Base-by-base conservation (phyloP, 345 rosid genomes). In the Kandelia obovata region DNA sequence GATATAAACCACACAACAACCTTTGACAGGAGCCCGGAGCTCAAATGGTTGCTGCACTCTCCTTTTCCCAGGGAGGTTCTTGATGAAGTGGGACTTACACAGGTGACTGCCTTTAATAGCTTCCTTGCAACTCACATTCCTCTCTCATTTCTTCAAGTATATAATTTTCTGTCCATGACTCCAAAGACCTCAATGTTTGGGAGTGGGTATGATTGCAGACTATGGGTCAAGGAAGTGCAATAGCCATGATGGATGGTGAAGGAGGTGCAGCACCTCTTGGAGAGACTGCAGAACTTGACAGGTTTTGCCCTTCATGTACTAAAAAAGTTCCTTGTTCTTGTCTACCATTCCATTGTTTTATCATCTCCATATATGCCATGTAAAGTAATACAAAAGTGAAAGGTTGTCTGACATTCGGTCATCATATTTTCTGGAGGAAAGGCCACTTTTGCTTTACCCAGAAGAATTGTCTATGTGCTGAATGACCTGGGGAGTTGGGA, bases 1-100 rank as follows among this genome's bases (percentile, higher is more conserved):
- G 52, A 64, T 53, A 75, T 71, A 5, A 68, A 28, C 67, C 69
- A 73, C 68, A 17, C 71, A 64, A 65, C 68, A 21, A 68, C 62
- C 63, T 74, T 52, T 4, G 71, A 67, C 63, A 59, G 67, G 66
- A 68, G 80, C 71, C 66, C 72, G 56, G 84, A 81, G 32, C 10
- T 78, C 49, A 79, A 70, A 73, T 77, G 74, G 53, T 65, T 80
- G 1, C 25, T 71, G 27, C 70, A 65, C n/a, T 59, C 58, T 58
- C 52, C 57, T 47, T 58, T 65, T 53, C 75, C 70, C 39, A 34
- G 62, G 35, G 65, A 58, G 37, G 65, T 58, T 27, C 65, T 47
- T 66, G 19, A 49, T 65, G 61, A 66, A 32, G 76, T 11, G 32
- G 71, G 65, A 51, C 65, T 35, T 67, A 58, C 69, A 61, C 79